Percentiles rank a stretch among this genome's conserved stretches.
phyloP scores from a whole-genome alignment of 495 filamentous ascomycete species.

The Xylaria cubensis region DNA sequence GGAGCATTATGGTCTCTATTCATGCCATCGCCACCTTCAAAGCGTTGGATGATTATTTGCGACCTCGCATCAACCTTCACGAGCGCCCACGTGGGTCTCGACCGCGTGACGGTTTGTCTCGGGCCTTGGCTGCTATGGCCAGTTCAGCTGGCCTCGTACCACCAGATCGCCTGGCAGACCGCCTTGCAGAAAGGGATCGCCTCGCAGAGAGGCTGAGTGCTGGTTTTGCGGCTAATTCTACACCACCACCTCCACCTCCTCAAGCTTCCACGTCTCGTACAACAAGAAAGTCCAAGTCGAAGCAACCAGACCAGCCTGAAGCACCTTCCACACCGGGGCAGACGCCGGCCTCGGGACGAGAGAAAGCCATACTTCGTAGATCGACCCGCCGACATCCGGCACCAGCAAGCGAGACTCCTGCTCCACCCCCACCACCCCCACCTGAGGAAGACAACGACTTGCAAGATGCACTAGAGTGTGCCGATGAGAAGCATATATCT shows the following conservation, averaged over 20 bases:
- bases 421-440: slow-evolving; percentile 55
- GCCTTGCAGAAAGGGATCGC: background rate
- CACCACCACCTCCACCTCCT: slow-evolving; percentile 43
- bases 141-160: slow-evolving; percentile 69
- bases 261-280: slow-evolving; percentile 49
- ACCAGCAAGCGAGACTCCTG: slow-evolving; percentile 45
- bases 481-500: slow-evolving; percentile 83
- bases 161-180: slow-evolving; percentile 48
- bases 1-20: slow-evolving; percentile 96
- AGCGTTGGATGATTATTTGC: slow-evolving; percentile 92
- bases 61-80: slow-evolving; percentile 83
- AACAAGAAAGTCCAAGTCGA: slow-evolving; percentile 56
- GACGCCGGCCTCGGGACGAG: slow-evolving; percentile 46
- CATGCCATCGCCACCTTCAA: slow-evolving; percentile 99
- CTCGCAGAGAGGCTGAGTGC: slow-evolving; percentile 45
- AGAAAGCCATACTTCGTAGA: slow-evolving; percentile 60
- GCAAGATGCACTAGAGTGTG: slow-evolving; percentile 81
- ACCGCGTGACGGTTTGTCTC: slow-evolving; percentile 68
- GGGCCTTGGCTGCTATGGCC: slow-evolving; percentile 78
- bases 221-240: slow-evolving; percentile 36
- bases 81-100: slow-evolving; percentile 78
- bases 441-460: slow-evolving; percentile 64
- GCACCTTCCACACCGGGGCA: slow-evolving; percentile 47
- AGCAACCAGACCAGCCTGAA: slow-evolving; percentile 45
- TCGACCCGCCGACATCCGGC: slow-evolving; percentile 62